Percentiles rank a stretch among this genome's conserved stretches.
Evolutionary conservation across 2,329 filamentous ascomycete species (phyloP).

Genomic region (Botrytis sinoallii): DNA sequence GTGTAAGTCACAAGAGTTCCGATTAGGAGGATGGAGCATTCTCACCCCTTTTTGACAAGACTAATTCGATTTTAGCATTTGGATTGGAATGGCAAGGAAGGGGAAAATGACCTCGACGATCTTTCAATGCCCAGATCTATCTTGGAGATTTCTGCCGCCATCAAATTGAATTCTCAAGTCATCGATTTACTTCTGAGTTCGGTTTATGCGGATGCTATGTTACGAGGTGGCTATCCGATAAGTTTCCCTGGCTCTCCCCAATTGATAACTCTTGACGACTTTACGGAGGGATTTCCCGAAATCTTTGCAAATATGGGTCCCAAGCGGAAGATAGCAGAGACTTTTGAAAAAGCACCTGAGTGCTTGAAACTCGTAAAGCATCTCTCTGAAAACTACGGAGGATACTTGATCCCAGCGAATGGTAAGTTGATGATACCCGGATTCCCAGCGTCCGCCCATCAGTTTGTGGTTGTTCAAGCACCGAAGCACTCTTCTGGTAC

Average conservation of each 20-base stretch:
- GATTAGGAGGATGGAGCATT: not conserved
- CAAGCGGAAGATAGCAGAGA: not conserved
- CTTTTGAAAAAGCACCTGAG: not conserved
- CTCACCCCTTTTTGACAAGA: not conserved
- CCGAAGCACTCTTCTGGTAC: not conserved
- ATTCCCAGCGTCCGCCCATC: not conserved
- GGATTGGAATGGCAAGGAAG: not conserved
- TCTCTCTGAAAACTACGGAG: not conserved
- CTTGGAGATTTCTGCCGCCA: not conserved
- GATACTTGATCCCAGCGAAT: not conserved
- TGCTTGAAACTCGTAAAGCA: not conserved
- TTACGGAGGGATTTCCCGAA: not conserved
- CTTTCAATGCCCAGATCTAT: not conserved
- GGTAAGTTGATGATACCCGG: not conserved
- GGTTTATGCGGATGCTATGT: not conserved
- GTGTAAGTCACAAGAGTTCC: not conserved
- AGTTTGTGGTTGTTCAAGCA: not conserved
- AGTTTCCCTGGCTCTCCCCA: no score
- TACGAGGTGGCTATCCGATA: accelerated
- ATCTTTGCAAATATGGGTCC: not conserved
- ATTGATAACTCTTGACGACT: not conserved
- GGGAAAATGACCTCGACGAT: not conserved
- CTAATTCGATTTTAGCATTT: not conserved
- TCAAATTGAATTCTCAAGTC: not conserved
- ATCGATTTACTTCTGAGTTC: not conserved